Evolutionary conservation across 1,284 basidiomycete genomes (phyloP).

Genomic region (Ceratobasidium papillatum): DNA sequence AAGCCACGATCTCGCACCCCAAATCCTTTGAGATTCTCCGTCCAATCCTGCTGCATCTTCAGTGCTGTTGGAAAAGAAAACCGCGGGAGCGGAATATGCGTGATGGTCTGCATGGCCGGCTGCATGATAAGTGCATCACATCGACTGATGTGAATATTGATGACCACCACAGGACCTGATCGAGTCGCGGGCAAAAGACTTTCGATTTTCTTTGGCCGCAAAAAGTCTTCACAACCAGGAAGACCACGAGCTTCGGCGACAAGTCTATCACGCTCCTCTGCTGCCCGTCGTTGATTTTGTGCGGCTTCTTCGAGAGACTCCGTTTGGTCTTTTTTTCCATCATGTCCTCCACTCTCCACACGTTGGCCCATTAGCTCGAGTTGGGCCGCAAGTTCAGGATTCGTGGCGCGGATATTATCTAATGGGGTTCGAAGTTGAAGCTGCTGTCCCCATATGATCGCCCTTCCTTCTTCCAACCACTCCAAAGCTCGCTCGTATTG

Average conservation of each 20-base stretch:
- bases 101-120: background rate
- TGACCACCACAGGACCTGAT: background rate
- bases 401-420: background rate
- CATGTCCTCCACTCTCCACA: too few relatives aligned
- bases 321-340: too few relatives aligned
- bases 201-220: background rate
- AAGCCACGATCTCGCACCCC: background rate
- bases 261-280: background rate
- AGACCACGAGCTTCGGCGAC: background rate
- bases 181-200: too few relatives aligned
- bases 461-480: background rate
- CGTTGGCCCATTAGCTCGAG: background rate
- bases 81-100: background rate
- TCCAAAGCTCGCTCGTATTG: background rate
- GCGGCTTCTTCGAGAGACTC: too few relatives aligned
- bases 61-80: background rate
- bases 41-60: background rate
- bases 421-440: background rate
- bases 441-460: slow-evolving; percentile 3
- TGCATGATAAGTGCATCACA: background rate
- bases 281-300: background rate
- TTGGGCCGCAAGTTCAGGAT: background rate
- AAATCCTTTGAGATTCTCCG: background rate
- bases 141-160: background rate
- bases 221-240: background rate